Conservation (phyloP, 2,329 filamentous ascomycete species). For the Pestalotiopsis sp. region DNA sequence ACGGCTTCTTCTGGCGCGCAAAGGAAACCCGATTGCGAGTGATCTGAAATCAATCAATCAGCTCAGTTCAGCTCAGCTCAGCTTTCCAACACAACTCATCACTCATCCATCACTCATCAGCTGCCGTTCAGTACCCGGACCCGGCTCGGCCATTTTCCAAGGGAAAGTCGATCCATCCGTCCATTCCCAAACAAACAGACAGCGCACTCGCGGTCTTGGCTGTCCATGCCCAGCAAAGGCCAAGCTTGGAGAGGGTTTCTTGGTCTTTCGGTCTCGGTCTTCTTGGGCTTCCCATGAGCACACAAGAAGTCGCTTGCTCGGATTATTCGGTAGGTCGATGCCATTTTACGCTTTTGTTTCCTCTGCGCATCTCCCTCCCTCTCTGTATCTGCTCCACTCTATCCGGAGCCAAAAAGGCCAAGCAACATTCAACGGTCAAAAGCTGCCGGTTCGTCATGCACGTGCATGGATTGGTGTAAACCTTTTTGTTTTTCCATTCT, state of each 20-base stretch:
- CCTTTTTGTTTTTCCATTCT: neutral
- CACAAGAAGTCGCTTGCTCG: neutral
- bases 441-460: conserved; percentile 7
- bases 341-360: neutral
- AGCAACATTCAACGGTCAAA: neutral
- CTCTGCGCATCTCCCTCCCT: neutral
- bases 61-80: neutral
- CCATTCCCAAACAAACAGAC: neutral
- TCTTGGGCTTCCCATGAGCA: neutral
- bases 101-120: neutral
- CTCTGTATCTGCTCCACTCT: conserved; percentile 4
- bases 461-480: conserved; percentile 1
- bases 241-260: conserved; percentile 5
- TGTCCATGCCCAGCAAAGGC: conserved; percentile 12
- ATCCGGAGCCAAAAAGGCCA: conserved; percentile 5
- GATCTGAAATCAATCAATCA: neutral
- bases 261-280: neutral
- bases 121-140: neutral
- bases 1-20: neutral
- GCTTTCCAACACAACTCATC: neutral
- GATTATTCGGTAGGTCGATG: neutral
- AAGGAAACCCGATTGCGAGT: neutral
- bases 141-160: neutral
- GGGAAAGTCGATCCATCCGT: neutral
- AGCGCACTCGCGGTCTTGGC: neutral